These are phyloP conservation scores for Vitrella brassicaformis DNA, from an alignment of 73 alveolate genomes.

Conservation along the genomic window DNA sequence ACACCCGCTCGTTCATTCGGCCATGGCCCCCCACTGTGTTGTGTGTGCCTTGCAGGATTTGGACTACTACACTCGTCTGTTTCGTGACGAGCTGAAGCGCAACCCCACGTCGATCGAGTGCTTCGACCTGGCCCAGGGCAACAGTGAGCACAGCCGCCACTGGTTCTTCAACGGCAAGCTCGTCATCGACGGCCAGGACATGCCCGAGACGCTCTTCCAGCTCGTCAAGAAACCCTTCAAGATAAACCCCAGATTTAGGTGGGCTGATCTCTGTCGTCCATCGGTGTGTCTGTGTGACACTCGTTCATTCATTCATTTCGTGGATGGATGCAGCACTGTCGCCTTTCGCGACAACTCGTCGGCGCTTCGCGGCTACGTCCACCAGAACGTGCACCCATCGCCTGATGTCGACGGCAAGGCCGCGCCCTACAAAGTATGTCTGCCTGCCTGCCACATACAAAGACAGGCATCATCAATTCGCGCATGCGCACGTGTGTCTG, in stretches of 20 bases:
- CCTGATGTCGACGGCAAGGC: background rate
- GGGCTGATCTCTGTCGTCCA: background rate
- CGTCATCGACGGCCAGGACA: conserved; percentile 32
- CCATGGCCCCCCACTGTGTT: background rate
- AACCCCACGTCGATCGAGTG: conserved; percentile 40
- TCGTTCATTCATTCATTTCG: too few species aligned
- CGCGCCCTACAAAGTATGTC: too few species aligned
- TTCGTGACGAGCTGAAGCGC: conserved; percentile 28
- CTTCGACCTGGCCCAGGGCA: conserved; percentile 38
- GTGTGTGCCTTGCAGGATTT: conserved; percentile 18
- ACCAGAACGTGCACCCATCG: background rate
- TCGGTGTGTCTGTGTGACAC: too few species aligned
- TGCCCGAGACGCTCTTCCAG: conserved; percentile 34
- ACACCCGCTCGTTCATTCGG: background rate
- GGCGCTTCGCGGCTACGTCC: conserved; percentile 13
- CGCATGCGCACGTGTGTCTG: too few species aligned
- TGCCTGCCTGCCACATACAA: too few species aligned
- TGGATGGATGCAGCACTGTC: conserved; percentile 11
- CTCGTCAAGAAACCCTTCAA: conserved; percentile 31
- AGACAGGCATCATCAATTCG: too few species aligned
- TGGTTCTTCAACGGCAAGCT: conserved; percentile 40
- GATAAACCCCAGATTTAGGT: background rate
- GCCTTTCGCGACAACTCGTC: conserved; percentile 37
- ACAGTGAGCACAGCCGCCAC: conserved; percentile 36
- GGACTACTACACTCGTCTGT: conserved; percentile 28